A percentile compares a stretch with the other conserved stretches of the same genome.
Evolutionary conservation across 2,329 filamentous ascomycete species (phyloP).

Genomic region (Rugonectria rugulosa): DNA sequence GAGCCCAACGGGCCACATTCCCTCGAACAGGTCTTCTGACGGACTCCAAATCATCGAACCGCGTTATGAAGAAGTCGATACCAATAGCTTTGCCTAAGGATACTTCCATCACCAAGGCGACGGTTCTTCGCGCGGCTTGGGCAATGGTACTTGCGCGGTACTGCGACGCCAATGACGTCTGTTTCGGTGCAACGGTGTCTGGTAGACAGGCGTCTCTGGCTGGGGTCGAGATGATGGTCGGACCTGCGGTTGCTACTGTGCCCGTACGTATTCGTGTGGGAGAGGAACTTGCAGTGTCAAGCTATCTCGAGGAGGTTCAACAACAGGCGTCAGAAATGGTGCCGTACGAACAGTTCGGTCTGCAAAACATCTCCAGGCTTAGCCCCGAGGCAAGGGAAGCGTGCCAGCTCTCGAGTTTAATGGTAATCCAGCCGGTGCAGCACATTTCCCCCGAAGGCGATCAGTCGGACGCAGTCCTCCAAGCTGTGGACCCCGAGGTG

Average conservation of each 20-base stretch:
- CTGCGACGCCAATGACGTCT: conserved; percentile 38
- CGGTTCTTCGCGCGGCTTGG: conserved; percentile 50
- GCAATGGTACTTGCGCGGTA: conserved; percentile 58
- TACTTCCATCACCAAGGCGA: conserved; percentile 20
- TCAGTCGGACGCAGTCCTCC: neutral
- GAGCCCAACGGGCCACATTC: neutral
- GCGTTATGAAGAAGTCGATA: conserved; percentile 55
- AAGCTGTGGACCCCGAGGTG: neutral
- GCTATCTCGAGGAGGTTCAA: conserved; percentile 23
- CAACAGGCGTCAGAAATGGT: conserved; percentile 25
- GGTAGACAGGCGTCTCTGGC: conserved; percentile 36
- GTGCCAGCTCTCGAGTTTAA: conserved; percentile 38
- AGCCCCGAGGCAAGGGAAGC: conserved; percentile 19
- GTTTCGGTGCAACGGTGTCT: conserved; percentile 36
- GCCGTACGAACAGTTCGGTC: conserved; percentile 28
- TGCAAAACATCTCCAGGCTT: conserved; percentile 32
- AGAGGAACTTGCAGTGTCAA: conserved; percentile 28
- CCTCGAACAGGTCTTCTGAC: neutral
- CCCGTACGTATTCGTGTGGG: conserved; percentile 48
- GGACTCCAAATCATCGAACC: conserved; percentile 33
- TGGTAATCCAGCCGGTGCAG: conserved; percentile 36
- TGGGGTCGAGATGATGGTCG: conserved; percentile 30
- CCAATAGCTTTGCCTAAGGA: conserved; percentile 38
- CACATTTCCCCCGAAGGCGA: neutral
- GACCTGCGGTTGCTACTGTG: conserved; percentile 50